These are phyloP conservation scores for Lyophyllum semitale DNA, from an alignment of 768 basidiomycete genomes.

Conservation along the genomic window DNA sequence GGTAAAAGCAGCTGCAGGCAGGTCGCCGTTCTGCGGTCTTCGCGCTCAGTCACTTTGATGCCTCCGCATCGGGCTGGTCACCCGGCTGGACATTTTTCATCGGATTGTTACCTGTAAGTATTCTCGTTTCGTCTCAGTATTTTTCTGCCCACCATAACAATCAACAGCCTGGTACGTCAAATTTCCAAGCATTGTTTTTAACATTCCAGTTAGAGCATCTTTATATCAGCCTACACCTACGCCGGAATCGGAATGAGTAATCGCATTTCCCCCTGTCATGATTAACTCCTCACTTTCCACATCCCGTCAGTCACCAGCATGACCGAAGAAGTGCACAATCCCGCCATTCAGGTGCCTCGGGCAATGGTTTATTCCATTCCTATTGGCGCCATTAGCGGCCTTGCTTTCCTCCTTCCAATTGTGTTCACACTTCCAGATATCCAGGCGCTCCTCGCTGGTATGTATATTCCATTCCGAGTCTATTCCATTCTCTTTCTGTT, in stretches of 20 bases:
- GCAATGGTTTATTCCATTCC: conserved; percentile 58
- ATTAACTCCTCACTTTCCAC: conserved; percentile 1
- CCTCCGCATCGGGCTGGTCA: conserved; percentile 67
- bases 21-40: conserved; percentile 57
- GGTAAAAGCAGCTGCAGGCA: conserved; percentile 53
- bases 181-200: neutral
- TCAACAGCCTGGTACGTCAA: conserved; percentile 32
- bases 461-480: conserved; percentile 7
- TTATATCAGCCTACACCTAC: conserved; percentile 50
- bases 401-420: conserved; percentile 62
- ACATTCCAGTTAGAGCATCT: neutral
- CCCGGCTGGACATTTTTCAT: conserved; percentile 73
- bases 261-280: conserved; percentile 5
- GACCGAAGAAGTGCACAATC: conserved; percentile 69
- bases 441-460: conserved; percentile 50
- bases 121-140: neutral
- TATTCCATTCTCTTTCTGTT: neutral
- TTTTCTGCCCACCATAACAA: neutral
- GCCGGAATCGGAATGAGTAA: conserved; percentile 65
- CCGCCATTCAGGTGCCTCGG: conserved; percentile 51
- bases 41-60: conserved; percentile 60
- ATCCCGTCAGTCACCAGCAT: conserved; percentile 55
- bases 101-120: conserved; percentile 55
- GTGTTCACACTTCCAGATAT: conserved; percentile 67
- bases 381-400: conserved; percentile 50